phyloP scores from a whole-genome alignment of 495 filamentous ascomycete genomes.

The Bacidia gigantensis region DNA sequence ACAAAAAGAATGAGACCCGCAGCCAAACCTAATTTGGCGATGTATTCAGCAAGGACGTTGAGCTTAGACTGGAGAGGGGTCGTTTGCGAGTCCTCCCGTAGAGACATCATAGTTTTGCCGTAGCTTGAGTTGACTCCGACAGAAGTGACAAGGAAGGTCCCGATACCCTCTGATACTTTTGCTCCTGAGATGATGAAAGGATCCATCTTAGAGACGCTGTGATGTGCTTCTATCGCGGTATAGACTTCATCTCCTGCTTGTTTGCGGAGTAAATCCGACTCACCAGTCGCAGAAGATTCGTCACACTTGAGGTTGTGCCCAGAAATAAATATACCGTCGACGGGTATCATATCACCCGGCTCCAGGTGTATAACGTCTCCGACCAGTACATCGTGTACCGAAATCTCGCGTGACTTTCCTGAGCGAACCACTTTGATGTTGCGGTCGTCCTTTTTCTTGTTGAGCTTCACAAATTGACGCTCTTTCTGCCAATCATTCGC shows the following conservation, averaged over 20 bases:
- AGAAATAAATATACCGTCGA: conserved; percentile 62
- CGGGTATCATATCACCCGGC: conserved; percentile 77
- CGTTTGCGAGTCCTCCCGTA: conserved; percentile 78
- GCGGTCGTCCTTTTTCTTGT: conserved; percentile 60
- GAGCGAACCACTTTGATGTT: conserved; percentile 63
- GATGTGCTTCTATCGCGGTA: conserved; percentile 59
- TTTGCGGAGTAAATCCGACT: conserved; percentile 71
- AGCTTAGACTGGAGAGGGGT: conserved; percentile 92
- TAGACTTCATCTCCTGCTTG: conserved; percentile 63
- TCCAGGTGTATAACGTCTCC: conserved; percentile 76
- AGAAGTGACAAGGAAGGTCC: conserved; percentile 74
- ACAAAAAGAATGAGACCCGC: conserved; percentile 75
- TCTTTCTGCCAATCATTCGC: conserved; percentile 64
- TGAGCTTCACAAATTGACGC: conserved; percentile 53
- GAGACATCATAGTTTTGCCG: conserved; percentile 87
- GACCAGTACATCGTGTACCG: conserved; percentile 65
- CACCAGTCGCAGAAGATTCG: conserved; percentile 72
- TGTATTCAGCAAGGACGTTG: conserved; percentile 80
- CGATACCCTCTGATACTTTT: conserved; percentile 84
- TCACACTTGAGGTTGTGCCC: conserved; percentile 69
- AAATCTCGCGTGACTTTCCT: conserved; percentile 62
- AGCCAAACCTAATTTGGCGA: conserved; percentile 79
- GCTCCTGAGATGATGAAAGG: conserved; percentile 89
- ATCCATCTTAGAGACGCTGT: conserved; percentile 69
- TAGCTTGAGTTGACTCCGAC: conserved; percentile 79